These are phyloP conservation scores for Hyparrhenia diplandra DNA, from an alignment of 176 grass and related monocot species.

Conservation along the genomic window DNA sequence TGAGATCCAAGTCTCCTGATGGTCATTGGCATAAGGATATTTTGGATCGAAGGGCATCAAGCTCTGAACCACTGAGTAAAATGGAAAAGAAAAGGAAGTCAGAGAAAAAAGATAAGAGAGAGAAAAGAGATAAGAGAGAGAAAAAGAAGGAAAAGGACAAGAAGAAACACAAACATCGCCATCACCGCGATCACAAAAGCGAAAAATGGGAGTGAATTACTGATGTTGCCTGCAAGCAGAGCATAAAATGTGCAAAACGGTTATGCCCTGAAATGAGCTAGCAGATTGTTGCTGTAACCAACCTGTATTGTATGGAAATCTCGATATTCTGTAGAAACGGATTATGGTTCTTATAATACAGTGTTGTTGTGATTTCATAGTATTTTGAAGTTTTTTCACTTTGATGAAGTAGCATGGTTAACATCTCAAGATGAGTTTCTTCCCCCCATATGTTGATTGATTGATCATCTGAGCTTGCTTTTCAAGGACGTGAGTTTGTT, in stretches of 20 bases:
- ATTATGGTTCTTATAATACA: background rate
- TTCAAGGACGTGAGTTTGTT: background rate
- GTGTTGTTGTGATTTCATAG: background rate
- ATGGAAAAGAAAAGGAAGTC: too few species aligned
- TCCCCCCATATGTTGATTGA: background rate
- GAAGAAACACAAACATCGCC: too few species aligned
- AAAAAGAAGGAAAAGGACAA: too few species aligned
- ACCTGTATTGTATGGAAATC: slow-evolving; percentile 14
- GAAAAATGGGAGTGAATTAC: too few species aligned
- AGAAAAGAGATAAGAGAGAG: too few species aligned
- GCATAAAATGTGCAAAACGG: slow-evolving; percentile 14
- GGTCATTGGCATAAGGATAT: background rate
- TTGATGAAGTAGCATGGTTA: background rate
- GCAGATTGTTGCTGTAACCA: background rate
- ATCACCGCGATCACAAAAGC: too few species aligned
- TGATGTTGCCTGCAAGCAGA: too few species aligned
- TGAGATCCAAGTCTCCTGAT: slow-evolving; percentile 41
- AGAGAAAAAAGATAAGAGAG: too few species aligned
- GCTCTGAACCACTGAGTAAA: too few species aligned
- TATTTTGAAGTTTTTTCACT: background rate
- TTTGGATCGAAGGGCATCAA: too few species aligned
- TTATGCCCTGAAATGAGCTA: background rate
- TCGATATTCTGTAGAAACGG: background rate
- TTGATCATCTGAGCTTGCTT: background rate
- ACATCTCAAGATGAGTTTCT: background rate